Evolutionary conservation across 2,329 filamentous ascomycete species (phyloP).

Genomic region (Penicillium janthinellum): DNA sequence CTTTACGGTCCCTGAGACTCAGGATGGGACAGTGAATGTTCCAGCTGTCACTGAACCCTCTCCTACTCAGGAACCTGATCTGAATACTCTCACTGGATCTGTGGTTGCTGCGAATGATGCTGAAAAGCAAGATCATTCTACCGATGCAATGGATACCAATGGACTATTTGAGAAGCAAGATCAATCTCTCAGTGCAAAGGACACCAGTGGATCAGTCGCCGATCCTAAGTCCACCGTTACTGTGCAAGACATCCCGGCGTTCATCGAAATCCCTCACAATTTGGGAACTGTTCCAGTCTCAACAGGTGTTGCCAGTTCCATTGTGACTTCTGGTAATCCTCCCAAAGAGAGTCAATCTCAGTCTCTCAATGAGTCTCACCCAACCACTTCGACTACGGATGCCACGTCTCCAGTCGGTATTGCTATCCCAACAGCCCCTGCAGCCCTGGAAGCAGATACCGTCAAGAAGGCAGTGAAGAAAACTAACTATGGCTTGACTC

Average conservation of each 20-base stretch:
- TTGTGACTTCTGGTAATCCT: not conserved
- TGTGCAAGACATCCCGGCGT: not conserved
- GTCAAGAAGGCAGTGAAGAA: constrained; percentile 20
- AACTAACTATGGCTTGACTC: constrained; percentile 55
- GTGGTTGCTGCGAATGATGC: not conserved
- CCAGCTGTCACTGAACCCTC: not conserved
- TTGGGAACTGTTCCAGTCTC: constrained; percentile 44
- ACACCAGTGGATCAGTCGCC: not conserved
- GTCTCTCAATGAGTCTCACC: constrained; percentile 9
- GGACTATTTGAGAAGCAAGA: not conserved
- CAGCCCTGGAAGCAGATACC: constrained; percentile 1
- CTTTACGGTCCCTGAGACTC: not conserved
- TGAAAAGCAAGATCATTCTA: not conserved
- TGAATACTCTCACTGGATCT: not conserved
- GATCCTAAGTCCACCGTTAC: not conserved
- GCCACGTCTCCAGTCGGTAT: constrained; percentile 24
- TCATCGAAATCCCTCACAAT: constrained; percentile 59
- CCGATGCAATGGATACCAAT: not conserved
- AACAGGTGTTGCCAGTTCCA: not conserved
- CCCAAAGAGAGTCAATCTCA: constrained; percentile 14
- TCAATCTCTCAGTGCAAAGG: not conserved
- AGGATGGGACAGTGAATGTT: not conserved
- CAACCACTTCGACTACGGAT: constrained; percentile 9
- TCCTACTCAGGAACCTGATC: not conserved
- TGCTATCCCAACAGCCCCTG: constrained; percentile 10